These are phyloP conservation scores for Ceratobasidium sp. DNA, from an alignment of 1,284 basidiomycete genomes.

Conservation along the genomic window DNA sequence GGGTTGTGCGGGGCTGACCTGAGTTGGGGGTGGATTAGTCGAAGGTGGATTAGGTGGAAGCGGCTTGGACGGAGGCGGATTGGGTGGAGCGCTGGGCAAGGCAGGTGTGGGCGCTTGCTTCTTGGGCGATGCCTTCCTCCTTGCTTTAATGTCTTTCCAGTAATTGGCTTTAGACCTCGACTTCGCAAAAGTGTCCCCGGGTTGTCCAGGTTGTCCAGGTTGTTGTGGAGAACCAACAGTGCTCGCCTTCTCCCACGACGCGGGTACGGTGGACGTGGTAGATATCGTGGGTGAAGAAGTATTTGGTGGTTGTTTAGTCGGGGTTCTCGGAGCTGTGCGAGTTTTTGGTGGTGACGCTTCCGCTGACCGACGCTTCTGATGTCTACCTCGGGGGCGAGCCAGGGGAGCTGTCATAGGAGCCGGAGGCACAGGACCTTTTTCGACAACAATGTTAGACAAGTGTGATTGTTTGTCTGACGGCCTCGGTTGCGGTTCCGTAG, in stretches of 20 bases:
- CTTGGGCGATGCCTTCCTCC: neutral
- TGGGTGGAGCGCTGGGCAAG: neutral
- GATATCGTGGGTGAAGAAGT: neutral
- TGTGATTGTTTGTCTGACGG: neutral
- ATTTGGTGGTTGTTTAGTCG: neutral
- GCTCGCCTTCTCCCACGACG: neutral
- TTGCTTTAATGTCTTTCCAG: neutral
- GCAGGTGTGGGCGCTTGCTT: neutral
- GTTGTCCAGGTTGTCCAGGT: constrained; percentile 5
- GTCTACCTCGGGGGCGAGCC: neutral
- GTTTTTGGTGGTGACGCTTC: neutral
- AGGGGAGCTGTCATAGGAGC: constrained; percentile 17
- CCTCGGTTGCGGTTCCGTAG: neutral
- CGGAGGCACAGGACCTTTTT: neutral
- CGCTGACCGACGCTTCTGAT: constrained; percentile 11
- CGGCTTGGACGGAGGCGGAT: neutral
- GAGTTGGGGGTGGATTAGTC: neutral
- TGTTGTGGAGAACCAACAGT: neutral
- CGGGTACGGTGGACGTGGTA: neutral
- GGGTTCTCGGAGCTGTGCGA: neutral
- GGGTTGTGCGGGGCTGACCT: neutral
- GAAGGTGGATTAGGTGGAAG: neutral
- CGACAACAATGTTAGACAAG: constrained; percentile 12
- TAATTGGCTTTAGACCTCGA: neutral
- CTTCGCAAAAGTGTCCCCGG: neutral